Percentiles rank a stretch among this genome's conserved stretches.
phyloP scores from a whole-genome alignment of 768 basidiomycete species.

The Pleurotus salmoneostramineus region DNA sequence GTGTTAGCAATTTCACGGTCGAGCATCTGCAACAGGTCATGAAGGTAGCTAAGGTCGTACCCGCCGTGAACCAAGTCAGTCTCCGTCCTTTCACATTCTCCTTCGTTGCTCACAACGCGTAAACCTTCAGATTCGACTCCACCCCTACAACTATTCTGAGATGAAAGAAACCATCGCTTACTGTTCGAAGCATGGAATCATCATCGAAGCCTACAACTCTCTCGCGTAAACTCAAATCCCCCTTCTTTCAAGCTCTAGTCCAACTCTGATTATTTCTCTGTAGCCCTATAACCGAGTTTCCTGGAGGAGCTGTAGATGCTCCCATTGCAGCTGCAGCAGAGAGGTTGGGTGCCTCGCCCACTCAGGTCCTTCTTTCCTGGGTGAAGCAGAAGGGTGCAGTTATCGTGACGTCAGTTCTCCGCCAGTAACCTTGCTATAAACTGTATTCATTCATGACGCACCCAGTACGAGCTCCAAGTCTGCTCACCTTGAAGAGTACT shows the following conservation, averaged over 20 bases:
- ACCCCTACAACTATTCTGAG: constrained; percentile 54
- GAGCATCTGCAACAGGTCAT: constrained; percentile 47
- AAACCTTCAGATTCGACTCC: constrained; percentile 38
- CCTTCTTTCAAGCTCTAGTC: background rate
- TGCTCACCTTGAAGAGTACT: constrained; percentile 62
- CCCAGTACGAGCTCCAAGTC: constrained; percentile 59
- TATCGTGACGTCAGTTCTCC: too few species aligned
- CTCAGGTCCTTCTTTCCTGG: constrained; percentile 71
- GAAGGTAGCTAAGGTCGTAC: constrained; percentile 48
- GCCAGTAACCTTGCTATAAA: too few species aligned
- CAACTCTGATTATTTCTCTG: background rate
- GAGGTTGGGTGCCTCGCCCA: constrained; percentile 49
- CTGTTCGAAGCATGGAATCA: constrained; percentile 43
- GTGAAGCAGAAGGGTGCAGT: constrained; percentile 61
- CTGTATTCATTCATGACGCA: too few species aligned
- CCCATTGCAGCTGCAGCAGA: constrained; percentile 49
- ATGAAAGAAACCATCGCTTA: constrained; percentile 45
- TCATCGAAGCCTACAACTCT: constrained; percentile 53
- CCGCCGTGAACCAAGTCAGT: constrained; percentile 69
- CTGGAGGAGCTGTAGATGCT: constrained; percentile 54
- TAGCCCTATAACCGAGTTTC: constrained; percentile 54
- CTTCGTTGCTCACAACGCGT: background rate
- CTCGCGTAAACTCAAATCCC: constrained; percentile 32
- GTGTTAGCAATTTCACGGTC: constrained; percentile 66
- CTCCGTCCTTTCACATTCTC: background rate